Conservation (phyloP, 371 early-diverging fungal genomes). For the Mortierella sp. region DNA sequence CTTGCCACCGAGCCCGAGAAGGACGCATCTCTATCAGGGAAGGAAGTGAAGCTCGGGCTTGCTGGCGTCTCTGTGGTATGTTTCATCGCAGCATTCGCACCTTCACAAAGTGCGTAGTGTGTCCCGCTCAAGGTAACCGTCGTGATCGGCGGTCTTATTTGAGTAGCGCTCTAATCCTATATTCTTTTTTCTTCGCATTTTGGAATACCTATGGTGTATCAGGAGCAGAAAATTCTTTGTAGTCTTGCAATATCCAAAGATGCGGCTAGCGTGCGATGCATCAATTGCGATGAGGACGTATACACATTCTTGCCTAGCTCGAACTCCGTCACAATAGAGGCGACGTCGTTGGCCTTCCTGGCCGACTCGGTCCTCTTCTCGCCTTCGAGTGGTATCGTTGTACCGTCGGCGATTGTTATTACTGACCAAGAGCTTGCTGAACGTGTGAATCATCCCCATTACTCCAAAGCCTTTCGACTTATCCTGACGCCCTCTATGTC, state of each 20-base stretch:
- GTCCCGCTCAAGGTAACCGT: too few species aligned
- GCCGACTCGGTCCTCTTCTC: constrained; percentile 30
- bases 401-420: constrained; percentile 21
- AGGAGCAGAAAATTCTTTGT: constrained; percentile 55
- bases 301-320: constrained; percentile 36
- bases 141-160: too few species aligned
- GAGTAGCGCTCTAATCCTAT: too few species aligned
- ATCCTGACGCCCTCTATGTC: constrained; percentile 10
- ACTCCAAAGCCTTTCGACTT: constrained; percentile 37
- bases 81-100: not conserved
- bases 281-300: constrained; percentile 42
- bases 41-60: constrained; percentile 35
- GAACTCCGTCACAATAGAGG: constrained; percentile 29
- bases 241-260: constrained; percentile 36
- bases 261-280: constrained; percentile 26
- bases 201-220: not conserved
- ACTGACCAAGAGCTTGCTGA: constrained; percentile 17
- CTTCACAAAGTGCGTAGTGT: not conserved
- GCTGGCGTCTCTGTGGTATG: constrained; percentile 54
- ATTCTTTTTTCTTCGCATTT: not conserved
- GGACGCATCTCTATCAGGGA: constrained; percentile 14
- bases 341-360: constrained; percentile 39
- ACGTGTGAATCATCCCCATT: constrained; percentile 18
- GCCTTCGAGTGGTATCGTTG: constrained; percentile 33
- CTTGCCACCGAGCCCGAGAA: constrained; percentile 25